A percentile compares a stretch with the other conserved stretches of the same genome.
Evolutionary conservation across 1,284 basidiomycete genomes (phyloP).

Genomic region (Melampsora americana): DNA sequence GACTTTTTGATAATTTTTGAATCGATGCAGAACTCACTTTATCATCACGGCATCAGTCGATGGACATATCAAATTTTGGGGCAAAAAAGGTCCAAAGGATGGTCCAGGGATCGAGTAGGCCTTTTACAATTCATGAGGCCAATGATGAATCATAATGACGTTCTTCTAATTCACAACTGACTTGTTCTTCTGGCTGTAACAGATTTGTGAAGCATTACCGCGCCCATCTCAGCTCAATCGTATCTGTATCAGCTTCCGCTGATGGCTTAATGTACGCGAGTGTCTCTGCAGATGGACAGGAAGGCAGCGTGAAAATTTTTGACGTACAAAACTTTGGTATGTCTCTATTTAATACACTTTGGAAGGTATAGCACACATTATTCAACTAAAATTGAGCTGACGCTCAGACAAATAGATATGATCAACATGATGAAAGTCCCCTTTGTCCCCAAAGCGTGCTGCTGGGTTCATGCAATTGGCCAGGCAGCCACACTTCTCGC

Average conservation of each 20-base stretch:
- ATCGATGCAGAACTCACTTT: constrained; percentile 71
- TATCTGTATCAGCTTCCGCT: constrained; percentile 77
- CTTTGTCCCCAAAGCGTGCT: constrained; percentile 77
- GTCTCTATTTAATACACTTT: constrained; percentile 48
- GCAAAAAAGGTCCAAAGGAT: constrained; percentile 69
- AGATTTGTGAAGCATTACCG: constrained; percentile 57
- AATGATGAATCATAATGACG: neutral
- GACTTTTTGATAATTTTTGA: too few relatives aligned
- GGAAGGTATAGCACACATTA: neutral
- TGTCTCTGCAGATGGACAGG: constrained; percentile 62
- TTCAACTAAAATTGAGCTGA: neutral
- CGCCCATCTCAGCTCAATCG: constrained; percentile 78
- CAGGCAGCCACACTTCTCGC: constrained; percentile 84
- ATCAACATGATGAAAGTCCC: constrained; percentile 94
- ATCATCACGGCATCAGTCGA: constrained; percentile 90
- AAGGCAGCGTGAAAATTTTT: constrained; percentile 74
- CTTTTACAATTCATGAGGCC: constrained; percentile 42
- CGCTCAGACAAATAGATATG: constrained; percentile 68
- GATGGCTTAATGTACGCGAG: constrained; percentile 91
- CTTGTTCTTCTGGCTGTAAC: constrained; percentile 30
- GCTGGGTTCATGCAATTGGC: constrained; percentile 87
- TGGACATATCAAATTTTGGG: constrained; percentile 96
- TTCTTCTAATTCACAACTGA: neutral
- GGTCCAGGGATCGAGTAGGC: constrained; percentile 54
- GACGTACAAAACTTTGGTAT: constrained; percentile 94